Base-by-base conservation (phyloP, 495 filamentous ascomycete species). In the Penicillium manginii region DNA sequence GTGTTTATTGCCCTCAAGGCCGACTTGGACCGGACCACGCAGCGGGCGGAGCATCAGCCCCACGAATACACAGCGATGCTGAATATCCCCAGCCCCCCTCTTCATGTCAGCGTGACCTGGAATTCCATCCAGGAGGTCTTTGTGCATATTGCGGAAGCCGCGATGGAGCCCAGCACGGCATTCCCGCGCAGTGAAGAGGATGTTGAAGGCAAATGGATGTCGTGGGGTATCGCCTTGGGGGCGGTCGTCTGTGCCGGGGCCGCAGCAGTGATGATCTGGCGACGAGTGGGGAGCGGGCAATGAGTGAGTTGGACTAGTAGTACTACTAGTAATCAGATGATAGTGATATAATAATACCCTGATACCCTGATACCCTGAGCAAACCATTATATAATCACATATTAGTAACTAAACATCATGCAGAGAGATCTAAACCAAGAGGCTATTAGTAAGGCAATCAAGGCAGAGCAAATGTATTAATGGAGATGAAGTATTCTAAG, bases 71-170 rank as follows among this genome's bases (percentile, higher is more conserved):
- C 94, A 0, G 82, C 84, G 26, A 78, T 82, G 43, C 72, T 96
- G 61, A 96, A 96, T 82, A 77, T 83, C 71, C 69, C 78, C 4
- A 85, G 86, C 52, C 84, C 93, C 12, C 94, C 94, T 8, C 73
- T 97, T 53, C 94, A 98, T 78, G 96, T 97, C 32, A 96, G 91
- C 70, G 90, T 90, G 39, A 94, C 87, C 6, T 98, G 94, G 94
- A 84, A 78, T 52, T 92, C 88, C 45, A 94, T 97, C 53, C 87
- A 86, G 45, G 94, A 98, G 69, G 81, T 97, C 5, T 98, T 97
- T 77, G 92, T 97, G 1, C 71, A 86, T 65, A 82, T 91, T 47
- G 94, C 96, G 10, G 94, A 98, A 74, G 91, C 91, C 32, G 94
- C 94, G 0, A 90, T 92, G 58, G 89, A 91, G 65, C 94, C 94